Conservation (phyloP, 768 basidiomycete genomes). For the Kwoniella botswanensis region DNA sequence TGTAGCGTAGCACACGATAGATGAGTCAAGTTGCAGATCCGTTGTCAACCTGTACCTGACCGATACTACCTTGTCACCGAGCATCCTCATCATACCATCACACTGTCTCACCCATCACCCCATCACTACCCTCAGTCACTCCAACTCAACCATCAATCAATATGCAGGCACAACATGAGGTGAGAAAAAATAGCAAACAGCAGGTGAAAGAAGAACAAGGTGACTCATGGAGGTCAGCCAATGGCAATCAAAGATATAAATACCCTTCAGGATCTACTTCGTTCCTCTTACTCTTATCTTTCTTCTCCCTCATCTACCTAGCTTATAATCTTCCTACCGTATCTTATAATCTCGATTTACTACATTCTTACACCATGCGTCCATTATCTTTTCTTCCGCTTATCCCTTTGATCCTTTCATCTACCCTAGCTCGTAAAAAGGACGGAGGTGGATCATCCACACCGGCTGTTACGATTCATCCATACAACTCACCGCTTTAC, state of each 20-base stretch:
- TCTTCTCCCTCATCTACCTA: neutral
- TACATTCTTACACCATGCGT: neutral
- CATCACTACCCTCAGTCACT: too few species aligned
- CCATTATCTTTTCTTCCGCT: constrained; percentile 2
- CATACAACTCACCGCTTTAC: constrained; percentile 23
- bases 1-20: neutral
- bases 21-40: neutral
- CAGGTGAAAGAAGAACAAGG: too few species aligned
- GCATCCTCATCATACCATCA: neutral
- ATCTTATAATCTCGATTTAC: neutral
- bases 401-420: constrained; percentile 2
- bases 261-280: neutral
- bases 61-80: neutral
- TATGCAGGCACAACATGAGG: neutral
- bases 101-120: neutral
- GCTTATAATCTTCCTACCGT: neutral
- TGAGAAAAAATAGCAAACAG: neutral
- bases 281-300: neutral
- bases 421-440: constrained; percentile 7
- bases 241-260: neutral
- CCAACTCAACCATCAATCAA: too few species aligned
- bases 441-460: constrained; percentile 1
- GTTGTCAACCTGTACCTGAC: neutral
- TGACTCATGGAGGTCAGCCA: neutral
- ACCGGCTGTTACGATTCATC: constrained; percentile 42